Conservation (phyloP, 345 rosid species). For the Ceriops zippeliana region DNA sequence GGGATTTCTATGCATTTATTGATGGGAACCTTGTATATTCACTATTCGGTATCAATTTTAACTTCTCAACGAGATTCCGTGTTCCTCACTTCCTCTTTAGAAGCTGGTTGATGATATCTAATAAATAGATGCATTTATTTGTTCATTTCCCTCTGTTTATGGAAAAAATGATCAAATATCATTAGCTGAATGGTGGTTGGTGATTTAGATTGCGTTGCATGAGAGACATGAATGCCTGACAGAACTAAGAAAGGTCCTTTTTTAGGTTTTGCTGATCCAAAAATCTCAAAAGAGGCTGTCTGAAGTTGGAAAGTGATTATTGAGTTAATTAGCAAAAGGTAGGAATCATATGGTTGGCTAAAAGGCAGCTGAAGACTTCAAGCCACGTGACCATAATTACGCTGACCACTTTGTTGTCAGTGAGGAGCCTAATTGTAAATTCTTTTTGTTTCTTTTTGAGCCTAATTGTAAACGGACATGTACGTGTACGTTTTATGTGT, state of each 20-base stretch:
- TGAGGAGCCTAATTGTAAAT: background rate
- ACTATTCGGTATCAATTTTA: background rate
- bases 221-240: background rate
- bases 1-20: background rate
- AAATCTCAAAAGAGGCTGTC: background rate
- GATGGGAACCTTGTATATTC: background rate
- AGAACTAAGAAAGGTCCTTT: background rate
- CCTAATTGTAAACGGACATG: background rate
- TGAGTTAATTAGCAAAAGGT: background rate
- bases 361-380: background rate
- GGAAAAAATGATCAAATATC: background rate
- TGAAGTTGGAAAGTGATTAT: background rate
- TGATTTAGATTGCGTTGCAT: constrained; percentile 1
- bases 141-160: background rate
- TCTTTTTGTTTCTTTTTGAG: background rate
- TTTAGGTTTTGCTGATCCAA: background rate
- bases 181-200: constrained; percentile 1
- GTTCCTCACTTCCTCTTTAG: background rate
- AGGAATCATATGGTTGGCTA: background rate
- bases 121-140: background rate
- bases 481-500: too few species aligned
- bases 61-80: background rate
- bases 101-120: too few species aligned
- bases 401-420: background rate
- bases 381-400: background rate